phyloP scores from a whole-genome alignment of 78 protist species.

The Salpingoeca rosetta region DNA sequence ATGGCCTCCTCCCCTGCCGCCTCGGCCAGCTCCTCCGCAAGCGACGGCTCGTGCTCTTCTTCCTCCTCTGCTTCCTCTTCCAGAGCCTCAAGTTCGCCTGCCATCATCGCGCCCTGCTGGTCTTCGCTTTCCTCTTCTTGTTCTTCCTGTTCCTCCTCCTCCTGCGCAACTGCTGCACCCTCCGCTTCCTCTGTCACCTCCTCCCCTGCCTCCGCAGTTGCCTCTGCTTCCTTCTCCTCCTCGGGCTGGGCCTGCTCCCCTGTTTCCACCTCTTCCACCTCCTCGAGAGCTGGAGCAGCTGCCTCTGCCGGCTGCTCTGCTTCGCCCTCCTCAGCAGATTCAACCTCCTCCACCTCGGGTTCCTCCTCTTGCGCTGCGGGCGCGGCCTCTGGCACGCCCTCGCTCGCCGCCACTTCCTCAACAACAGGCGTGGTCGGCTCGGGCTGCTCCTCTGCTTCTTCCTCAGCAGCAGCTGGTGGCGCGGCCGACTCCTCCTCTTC shows the following conservation, averaged over 20 bases:
- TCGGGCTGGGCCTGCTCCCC: not conserved
- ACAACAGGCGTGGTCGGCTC: no score
- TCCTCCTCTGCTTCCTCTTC: not conserved
- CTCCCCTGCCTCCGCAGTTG: not conserved
- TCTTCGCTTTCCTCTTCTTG: not conserved
- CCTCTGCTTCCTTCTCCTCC: not conserved
- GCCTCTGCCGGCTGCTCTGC: no score
- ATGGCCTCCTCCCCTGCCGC: not conserved
- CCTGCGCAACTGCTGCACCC: not conserved
- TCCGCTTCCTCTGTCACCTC: not conserved
- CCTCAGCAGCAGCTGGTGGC: no score
- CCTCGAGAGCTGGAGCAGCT: no score
- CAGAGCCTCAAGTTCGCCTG: not conserved
- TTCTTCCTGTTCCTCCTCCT: not conserved
- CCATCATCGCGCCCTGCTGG: not conserved
- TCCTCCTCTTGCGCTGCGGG: no score
- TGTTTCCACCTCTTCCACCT: not conserved
- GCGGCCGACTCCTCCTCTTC: no score
- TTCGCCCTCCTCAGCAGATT: no score
- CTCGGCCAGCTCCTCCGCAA: not conserved
- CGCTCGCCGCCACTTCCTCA: no score
- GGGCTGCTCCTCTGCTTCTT: no score
- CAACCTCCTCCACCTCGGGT: no score
- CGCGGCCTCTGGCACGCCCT: no score
- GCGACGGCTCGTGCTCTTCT: not conserved